Conservation (phyloP, 2,329 filamentous ascomycete species). For the Ascochyta koolunga region DNA sequence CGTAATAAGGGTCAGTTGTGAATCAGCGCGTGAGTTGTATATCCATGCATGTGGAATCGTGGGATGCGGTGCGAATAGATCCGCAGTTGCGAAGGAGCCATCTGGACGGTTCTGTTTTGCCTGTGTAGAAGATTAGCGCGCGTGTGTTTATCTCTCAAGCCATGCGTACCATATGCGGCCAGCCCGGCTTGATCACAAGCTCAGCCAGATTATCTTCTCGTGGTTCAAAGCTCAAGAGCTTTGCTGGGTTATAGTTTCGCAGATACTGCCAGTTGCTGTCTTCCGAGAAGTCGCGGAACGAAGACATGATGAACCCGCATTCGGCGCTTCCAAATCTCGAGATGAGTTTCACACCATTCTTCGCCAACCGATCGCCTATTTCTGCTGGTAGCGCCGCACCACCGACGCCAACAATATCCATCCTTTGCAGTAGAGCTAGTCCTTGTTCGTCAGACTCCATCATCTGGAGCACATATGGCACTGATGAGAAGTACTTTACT, state of each 20-base stretch:
- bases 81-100: conserved; percentile 67
- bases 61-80: conserved; percentile 65
- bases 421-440: conserved; percentile 64
- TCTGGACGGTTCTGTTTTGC: conserved; percentile 64
- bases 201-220: conserved; percentile 55
- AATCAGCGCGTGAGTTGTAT: conserved; percentile 67
- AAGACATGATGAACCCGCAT: conserved; percentile 70
- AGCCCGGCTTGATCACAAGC: conserved; percentile 60
- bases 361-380: conserved; percentile 61
- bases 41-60: conserved; percentile 62
- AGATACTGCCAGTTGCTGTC: conserved; percentile 69
- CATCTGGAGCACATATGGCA: conserved; percentile 84
- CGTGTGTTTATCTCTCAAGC: not conserved
- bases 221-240: conserved; percentile 57
- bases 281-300: conserved; percentile 59
- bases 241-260: conserved; percentile 48
- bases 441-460: conserved; percentile 91
- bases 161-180: conserved; percentile 59
- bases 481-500: conserved; percentile 66
- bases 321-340: conserved; percentile 71
- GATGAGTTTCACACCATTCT: conserved; percentile 60
- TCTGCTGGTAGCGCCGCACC: conserved; percentile 63
- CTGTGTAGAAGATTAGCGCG: conserved; percentile 16
- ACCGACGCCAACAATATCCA: conserved; percentile 69
- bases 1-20: conserved; percentile 66